Percentiles rank a stretch among this genome's conserved stretches.
phyloP scores from a whole-genome alignment of 495 filamentous ascomycete species.

The Tuber umbilicatum region DNA sequence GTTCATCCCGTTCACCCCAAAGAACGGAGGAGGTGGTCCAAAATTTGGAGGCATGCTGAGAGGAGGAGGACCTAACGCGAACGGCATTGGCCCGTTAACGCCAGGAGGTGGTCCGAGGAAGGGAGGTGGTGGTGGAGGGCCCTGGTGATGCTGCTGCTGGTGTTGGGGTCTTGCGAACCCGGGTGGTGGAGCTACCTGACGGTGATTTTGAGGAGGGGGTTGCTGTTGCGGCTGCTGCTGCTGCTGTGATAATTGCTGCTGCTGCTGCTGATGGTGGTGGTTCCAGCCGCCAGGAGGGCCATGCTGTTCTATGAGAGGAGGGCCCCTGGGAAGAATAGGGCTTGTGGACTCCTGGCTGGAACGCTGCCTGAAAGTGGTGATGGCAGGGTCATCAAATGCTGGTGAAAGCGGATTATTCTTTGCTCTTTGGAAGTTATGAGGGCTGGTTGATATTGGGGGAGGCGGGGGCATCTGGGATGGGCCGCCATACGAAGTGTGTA shows the following conservation, averaged over 20 bases:
- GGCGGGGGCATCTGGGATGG: slow-evolving; percentile 43
- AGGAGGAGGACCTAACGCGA: slow-evolving; percentile 40
- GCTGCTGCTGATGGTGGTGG: slow-evolving; percentile 26
- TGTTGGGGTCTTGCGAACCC: slow-evolving; percentile 35
- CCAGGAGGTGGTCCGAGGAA: slow-evolving; percentile 37
- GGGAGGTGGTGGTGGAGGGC: slow-evolving; percentile 38
- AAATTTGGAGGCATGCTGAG: slow-evolving; percentile 38
- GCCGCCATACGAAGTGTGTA: slow-evolving; percentile 40
- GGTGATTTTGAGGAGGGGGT: slow-evolving; percentile 35
- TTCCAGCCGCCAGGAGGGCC: slow-evolving; percentile 38
- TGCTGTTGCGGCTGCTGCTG: slow-evolving; percentile 29
- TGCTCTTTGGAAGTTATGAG: slow-evolving; percentile 34
- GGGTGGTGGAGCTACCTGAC: slow-evolving; percentile 39
- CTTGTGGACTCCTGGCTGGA: slow-evolving; percentile 26
- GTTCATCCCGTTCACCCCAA: slow-evolving; percentile 30
- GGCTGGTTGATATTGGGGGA: slow-evolving; percentile 41
- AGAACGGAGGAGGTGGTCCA: slow-evolving; percentile 38
- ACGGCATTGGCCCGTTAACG: slow-evolving; percentile 37
- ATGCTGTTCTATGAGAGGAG: slow-evolving; percentile 41
- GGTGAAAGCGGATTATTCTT: slow-evolving; percentile 41
- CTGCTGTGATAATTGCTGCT: slow-evolving; percentile 30
- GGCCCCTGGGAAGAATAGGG: slow-evolving; percentile 37
- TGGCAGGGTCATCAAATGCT: slow-evolving; percentile 38
- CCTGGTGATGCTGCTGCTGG: slow-evolving; percentile 34
- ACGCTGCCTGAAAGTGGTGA: slow-evolving; percentile 36